Percentiles rank a stretch among this genome's conserved stretches.
These are phyloP conservation scores for Sphenostylis stenocarpa DNA, from an alignment of 306 rosid species.

Conservation along the genomic window DNA sequence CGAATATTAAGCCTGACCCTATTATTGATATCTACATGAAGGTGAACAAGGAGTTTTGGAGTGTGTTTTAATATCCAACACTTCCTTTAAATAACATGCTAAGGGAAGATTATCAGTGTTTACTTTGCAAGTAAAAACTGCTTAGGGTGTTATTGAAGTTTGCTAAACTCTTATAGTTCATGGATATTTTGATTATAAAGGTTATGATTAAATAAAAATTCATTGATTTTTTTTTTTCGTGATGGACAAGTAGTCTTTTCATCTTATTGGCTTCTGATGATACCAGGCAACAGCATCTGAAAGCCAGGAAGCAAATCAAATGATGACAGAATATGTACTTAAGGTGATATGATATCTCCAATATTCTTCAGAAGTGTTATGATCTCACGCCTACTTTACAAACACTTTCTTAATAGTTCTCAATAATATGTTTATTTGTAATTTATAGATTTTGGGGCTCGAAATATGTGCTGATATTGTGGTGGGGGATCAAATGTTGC, in stretches of 20 bases:
- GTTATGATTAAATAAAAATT: neutral
- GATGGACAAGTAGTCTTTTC: neutral
- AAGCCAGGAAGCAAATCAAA: constrained; percentile 37
- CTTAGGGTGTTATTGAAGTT: neutral
- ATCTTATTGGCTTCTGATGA: constrained; percentile 4
- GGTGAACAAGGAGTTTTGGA: constrained; percentile 28
- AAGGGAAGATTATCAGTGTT: neutral
- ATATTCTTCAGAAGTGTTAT: neutral
- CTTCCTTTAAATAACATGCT: neutral
- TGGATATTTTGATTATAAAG: neutral
- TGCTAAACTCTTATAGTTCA: neutral
- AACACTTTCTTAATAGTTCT: neutral
- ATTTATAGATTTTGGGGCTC: constrained; percentile 40
- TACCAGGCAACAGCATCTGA: constrained; percentile 43
- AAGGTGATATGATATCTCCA: constrained; percentile 40
- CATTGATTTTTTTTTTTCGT: neutral
- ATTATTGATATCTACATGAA: constrained; percentile 51
- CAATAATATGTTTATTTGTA: neutral
- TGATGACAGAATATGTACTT: constrained; percentile 46
- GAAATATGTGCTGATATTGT: constrained; percentile 56
- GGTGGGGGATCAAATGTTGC: constrained; percentile 67
- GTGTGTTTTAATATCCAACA: neutral
- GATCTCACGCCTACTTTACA: neutral
- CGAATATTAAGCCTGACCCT: constrained; percentile 49
- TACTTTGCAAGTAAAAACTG: neutral